Percentiles rank a stretch among this genome's conserved stretches.
These are phyloP conservation scores for Candida glucosophila DNA, from an alignment of 1,139 yeast genomes.

Conservation along the genomic window DNA sequence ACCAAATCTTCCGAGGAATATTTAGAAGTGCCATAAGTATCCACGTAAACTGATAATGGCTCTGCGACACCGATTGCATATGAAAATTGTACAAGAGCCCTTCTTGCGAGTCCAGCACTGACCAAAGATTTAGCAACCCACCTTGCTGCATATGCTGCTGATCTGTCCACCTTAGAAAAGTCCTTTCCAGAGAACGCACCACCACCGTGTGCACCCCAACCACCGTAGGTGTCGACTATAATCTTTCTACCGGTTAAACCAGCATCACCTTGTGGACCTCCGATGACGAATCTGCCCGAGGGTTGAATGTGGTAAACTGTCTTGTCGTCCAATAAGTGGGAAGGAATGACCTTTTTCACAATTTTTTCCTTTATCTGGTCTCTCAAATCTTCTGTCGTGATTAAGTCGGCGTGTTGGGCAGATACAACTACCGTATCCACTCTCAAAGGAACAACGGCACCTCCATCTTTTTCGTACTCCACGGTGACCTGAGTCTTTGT, in stretches of 20 bases:
- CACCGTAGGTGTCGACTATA: constrained; percentile 99
- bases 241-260: constrained; percentile 99
- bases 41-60: constrained; percentile 95
- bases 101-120: constrained; percentile 88
- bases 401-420: constrained; percentile 95
- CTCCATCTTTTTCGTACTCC: constrained; percentile 88
- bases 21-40: constrained; percentile 95
- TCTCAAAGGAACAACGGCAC: constrained; percentile 92
- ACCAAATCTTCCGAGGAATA: constrained; percentile 85
- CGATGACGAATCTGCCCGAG: constrained; percentile 98
- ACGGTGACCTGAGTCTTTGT: constrained; percentile 99
- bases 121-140: constrained; percentile 99
- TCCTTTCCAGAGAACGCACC: constrained; percentile 99
- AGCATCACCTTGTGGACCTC: constrained; percentile 99
- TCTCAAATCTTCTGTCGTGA: constrained; percentile 89
- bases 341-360: constrained; percentile 88
- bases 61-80: constrained; percentile 99
- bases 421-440: constrained; percentile 97
- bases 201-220: constrained; percentile 99
- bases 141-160: constrained; percentile 99
- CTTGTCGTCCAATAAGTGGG: constrained; percentile 82
- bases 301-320: constrained; percentile 98
- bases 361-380: constrained; percentile 66
- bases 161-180: constrained; percentile 99
- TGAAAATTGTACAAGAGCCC: constrained; percentile 97